These are phyloP conservation scores for Pseudopithomyces chartarum DNA, from an alignment of 2,329 filamentous ascomycete species.

Conservation along the genomic window DNA sequence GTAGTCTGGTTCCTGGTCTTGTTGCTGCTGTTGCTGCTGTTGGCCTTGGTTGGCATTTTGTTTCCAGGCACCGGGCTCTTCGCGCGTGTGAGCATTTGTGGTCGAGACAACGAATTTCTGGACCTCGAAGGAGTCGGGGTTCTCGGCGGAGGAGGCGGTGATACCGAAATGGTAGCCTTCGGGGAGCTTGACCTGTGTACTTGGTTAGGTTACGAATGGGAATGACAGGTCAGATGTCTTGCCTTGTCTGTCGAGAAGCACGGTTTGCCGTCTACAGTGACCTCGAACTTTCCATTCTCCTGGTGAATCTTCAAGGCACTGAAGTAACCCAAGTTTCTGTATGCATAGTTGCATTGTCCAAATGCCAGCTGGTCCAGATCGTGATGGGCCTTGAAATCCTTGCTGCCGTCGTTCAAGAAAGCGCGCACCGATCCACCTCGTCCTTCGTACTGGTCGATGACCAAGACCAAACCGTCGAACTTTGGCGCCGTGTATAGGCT, in stretches of 20 bases:
- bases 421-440: conserved; percentile 80
- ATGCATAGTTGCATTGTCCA: conserved; percentile 87
- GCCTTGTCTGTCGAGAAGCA: conserved; percentile 83
- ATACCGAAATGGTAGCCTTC: conserved; percentile 83
- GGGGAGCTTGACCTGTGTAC: conserved; percentile 70
- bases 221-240: conserved; percentile 10
- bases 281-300: conserved; percentile 68
- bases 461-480: conserved; percentile 89
- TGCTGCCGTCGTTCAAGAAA: conserved; percentile 89
- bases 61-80: conserved; percentile 39
- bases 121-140: conserved; percentile 91
- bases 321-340: conserved; percentile 87
- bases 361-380: conserved; percentile 87
- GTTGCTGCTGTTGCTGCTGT: conserved; percentile 27
- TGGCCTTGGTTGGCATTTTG: conserved; percentile 35
- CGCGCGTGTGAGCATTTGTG: conserved; percentile 42
- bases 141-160: conserved; percentile 85
- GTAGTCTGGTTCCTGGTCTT: conserved; percentile 29
- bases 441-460: conserved; percentile 83
- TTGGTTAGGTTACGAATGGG: conserved; percentile 7
- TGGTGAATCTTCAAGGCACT: conserved; percentile 79
- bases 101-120: conserved; percentile 81
- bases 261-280: conserved; percentile 76
- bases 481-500: conserved; percentile 83
- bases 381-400: conserved; percentile 76